Conservation (phyloP, 1,139 yeast species). For the Candida dubliniensis region DNA sequence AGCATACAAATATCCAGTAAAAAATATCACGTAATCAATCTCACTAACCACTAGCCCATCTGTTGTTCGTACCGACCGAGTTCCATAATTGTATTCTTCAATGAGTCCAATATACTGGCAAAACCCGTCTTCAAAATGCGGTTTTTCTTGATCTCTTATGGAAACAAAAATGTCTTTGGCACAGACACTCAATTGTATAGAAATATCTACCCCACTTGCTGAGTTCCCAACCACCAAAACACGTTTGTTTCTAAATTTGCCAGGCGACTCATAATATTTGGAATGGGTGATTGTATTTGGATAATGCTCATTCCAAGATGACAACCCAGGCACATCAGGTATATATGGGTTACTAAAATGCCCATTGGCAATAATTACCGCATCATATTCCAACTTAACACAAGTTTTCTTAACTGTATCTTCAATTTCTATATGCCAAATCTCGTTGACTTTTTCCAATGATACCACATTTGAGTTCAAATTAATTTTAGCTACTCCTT, state of each 20-base stretch:
- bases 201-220: constrained; percentile 50
- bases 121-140: constrained; percentile 11
- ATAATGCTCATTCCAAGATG: constrained; percentile 33
- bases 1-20: constrained; percentile 50
- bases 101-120: constrained; percentile 29
- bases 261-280: constrained; percentile 38
- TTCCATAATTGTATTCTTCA: constrained; percentile 25
- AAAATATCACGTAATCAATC: constrained; percentile 43
- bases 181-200: constrained; percentile 41
- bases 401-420: constrained; percentile 10
- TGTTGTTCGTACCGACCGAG: constrained; percentile 28
- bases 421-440: constrained; percentile 20
- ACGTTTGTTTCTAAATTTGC: constrained; percentile 31
- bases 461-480: constrained; percentile 25
- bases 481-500: constrained; percentile 20
- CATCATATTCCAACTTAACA: constrained; percentile 35
- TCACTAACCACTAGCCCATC: constrained; percentile 25
- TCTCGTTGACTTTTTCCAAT: constrained; percentile 15
- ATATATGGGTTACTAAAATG: constrained; percentile 48
- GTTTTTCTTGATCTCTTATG: constrained; percentile 24
- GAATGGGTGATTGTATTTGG: constrained; percentile 44
- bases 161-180: constrained; percentile 43
- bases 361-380: constrained; percentile 49
- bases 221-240: constrained; percentile 50
- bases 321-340: constrained; percentile 44